Conservation (phyloP, 2,329 filamentous ascomycete genomes). For the Curvularia eragrostidis region DNA sequence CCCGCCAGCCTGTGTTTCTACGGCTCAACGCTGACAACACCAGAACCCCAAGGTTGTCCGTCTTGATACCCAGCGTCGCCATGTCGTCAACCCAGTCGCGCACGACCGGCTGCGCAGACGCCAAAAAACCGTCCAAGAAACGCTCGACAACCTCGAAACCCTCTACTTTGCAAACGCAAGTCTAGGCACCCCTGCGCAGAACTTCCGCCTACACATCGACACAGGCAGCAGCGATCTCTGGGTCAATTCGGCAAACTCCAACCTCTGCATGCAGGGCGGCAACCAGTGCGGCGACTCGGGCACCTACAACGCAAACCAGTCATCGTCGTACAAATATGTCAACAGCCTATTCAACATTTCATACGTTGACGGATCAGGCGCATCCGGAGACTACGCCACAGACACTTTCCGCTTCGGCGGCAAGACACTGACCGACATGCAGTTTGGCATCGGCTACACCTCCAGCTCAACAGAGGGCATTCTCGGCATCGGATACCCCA, state of each 20-base stretch:
- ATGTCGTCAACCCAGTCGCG: conserved; percentile 54
- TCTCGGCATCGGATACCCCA: conserved; percentile 80
- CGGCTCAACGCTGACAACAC: background rate
- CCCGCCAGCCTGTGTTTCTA: background rate
- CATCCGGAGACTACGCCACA: conserved; percentile 78
- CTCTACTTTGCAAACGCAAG: conserved; percentile 66
- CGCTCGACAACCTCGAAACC: conserved; percentile 64
- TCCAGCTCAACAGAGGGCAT: conserved; percentile 71
- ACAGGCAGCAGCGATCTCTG: conserved; percentile 70
- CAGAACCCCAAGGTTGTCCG: conserved; percentile 56
- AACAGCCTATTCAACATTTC: conserved; percentile 83
- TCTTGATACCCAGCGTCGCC: conserved; percentile 59
- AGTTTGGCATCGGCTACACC: conserved; percentile 76
- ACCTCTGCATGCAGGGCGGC: conserved; percentile 60
- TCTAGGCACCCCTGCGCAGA: conserved; percentile 64
- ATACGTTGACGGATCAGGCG: conserved; percentile 82
- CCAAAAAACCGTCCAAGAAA: conserved; percentile 53
- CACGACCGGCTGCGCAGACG: conserved; percentile 56
- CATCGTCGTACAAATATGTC: conserved; percentile 77
- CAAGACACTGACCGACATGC: conserved; percentile 62
- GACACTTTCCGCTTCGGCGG: conserved; percentile 71
- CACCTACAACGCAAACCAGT: conserved; percentile 72
- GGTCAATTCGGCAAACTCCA: conserved; percentile 69
- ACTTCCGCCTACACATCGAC: conserved; percentile 64
- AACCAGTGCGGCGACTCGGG: conserved; percentile 67